These are phyloP conservation scores for Nakataea oryzae DNA, from an alignment of 2,329 filamentous ascomycete species.

Conservation along the genomic window DNA sequence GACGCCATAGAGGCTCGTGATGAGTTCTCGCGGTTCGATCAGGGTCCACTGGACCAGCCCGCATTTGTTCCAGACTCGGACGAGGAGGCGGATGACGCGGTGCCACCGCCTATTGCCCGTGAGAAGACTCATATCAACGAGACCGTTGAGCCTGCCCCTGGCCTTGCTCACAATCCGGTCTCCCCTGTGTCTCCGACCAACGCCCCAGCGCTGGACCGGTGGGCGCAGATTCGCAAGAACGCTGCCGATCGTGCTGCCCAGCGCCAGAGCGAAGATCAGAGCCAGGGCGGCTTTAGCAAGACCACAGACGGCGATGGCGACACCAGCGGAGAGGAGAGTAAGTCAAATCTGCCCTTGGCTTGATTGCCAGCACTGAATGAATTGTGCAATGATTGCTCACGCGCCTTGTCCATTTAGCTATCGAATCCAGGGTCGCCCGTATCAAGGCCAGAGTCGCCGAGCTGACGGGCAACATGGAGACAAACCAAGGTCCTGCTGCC, in stretches of 20 bases:
- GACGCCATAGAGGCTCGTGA: conserved; percentile 48
- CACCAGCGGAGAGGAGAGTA: conserved; percentile 91
- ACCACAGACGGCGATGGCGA: conserved; percentile 64
- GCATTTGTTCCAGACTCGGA: conserved; percentile 58
- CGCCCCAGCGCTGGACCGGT: conserved; percentile 58
- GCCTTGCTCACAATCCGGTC: conserved; percentile 8
- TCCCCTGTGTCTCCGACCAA: conserved; percentile 15
- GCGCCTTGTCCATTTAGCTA: conserved; percentile 47
- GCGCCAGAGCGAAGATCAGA: conserved; percentile 55
- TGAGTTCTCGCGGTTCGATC: conserved; percentile 65
- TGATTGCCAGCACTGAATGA: too few relatives aligned
- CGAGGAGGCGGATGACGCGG: conserved; percentile 35
- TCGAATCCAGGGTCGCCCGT: conserved; percentile 89
- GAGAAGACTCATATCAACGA: conserved; percentile 19
- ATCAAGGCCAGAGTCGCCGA: conserved; percentile 97
- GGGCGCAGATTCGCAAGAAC: conserved; percentile 94
- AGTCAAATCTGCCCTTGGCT: conserved; percentile 27
- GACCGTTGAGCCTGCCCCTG: conserved; percentile 14
- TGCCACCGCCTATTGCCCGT: conserved; percentile 41
- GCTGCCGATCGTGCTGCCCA: conserved; percentile 69
- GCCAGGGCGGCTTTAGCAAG: conserved; percentile 44
- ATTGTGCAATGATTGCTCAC: neutral
- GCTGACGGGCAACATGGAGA: conserved; percentile 76
- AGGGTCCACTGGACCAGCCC: conserved; percentile 86
- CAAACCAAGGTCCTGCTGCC: conserved; percentile 25